Conservation (phyloP, 352 stramenopile genomes). For the Phytophthora parvispora region DNA sequence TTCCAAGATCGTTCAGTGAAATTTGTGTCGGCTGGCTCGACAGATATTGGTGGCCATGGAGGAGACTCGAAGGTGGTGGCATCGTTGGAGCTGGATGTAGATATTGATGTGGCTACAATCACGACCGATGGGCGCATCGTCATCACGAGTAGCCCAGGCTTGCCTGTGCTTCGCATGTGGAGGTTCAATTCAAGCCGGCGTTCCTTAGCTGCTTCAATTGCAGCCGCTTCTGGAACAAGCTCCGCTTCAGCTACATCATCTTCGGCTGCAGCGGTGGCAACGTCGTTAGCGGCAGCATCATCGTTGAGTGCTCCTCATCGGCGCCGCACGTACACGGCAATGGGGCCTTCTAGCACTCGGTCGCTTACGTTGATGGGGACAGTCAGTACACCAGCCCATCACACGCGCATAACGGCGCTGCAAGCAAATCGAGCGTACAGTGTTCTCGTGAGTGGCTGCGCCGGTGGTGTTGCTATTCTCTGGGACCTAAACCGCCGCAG, state of each 20-base stretch:
- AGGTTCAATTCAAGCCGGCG: conserved; percentile 40
- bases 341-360: conserved; percentile 36
- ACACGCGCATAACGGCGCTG: conserved; percentile 52
- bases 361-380: conserved; percentile 58
- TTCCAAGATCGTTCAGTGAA: conserved; percentile 79
- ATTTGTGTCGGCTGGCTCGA: conserved; percentile 51
- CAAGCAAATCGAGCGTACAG: conserved; percentile 73
- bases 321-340: conserved; percentile 27
- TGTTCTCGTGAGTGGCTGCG: conserved; percentile 72
- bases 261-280: conserved; percentile 36
- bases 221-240: conserved; percentile 30
- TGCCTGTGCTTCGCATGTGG: conserved; percentile 71
- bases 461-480: conserved; percentile 59
- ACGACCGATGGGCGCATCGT: conserved; percentile 73
- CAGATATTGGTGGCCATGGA: conserved; percentile 50
- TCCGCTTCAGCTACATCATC: conserved; percentile 32
- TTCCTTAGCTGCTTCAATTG: conserved; percentile 33
- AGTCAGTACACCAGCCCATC: conserved; percentile 52
- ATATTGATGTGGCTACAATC: conserved; percentile 63
- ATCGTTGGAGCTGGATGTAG: conserved; percentile 67
- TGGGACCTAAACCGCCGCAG: conserved; percentile 81
- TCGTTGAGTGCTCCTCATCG: conserved; percentile 36
- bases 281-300: conserved; percentile 34
- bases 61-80: conserved; percentile 69
- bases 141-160: conserved; percentile 51